These are phyloP conservation scores for Metarhizium sp. DNA, from an alignment of 2,329 filamentous ascomycete genomes.

Conservation along the genomic window DNA sequence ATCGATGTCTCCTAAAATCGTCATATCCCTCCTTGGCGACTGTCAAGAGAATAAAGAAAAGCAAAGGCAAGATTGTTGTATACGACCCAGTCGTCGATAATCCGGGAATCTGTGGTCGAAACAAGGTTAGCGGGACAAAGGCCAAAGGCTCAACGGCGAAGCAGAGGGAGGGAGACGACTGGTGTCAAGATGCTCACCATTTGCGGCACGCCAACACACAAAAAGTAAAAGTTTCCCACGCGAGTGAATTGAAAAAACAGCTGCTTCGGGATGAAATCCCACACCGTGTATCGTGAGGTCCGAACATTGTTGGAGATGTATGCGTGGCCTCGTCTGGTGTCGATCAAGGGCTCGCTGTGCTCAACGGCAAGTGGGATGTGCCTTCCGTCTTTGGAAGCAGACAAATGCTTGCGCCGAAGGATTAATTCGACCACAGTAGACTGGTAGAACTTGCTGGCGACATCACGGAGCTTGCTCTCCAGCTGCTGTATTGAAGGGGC, in stretches of 20 bases:
- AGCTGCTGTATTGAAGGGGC: constrained; percentile 1
- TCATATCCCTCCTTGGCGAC: constrained; percentile 84
- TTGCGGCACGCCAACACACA: constrained; percentile 75
- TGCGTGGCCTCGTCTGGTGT: constrained; percentile 37
- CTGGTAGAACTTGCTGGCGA: constrained; percentile 21
- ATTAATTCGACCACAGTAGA: constrained; percentile 37
- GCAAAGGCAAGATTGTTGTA: constrained; percentile 63
- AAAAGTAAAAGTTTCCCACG: constrained; percentile 79
- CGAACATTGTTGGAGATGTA: constrained; percentile 59
- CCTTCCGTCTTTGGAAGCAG: constrained; percentile 62
- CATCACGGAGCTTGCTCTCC: constrained; percentile 9
- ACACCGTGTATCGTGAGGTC: constrained; percentile 73
- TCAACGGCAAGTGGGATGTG: constrained; percentile 34
- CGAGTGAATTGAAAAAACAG: constrained; percentile 79
- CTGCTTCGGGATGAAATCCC: constrained; percentile 80
- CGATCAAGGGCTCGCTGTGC: constrained; percentile 31
- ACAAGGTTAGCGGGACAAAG: not conserved
- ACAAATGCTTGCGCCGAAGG: constrained; percentile 57
- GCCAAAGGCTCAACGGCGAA: not conserved
- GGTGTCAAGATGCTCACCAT: constrained; percentile 33
- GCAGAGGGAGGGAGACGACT: not conserved
- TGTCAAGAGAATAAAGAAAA: constrained; percentile 71
- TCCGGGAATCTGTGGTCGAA: constrained; percentile 43
- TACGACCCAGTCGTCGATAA: constrained; percentile 67
- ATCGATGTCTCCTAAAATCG: constrained; percentile 67